These are phyloP conservation scores for Agapanthus africanus DNA, from an alignment of 106 monocot species.

Conservation along the genomic window DNA sequence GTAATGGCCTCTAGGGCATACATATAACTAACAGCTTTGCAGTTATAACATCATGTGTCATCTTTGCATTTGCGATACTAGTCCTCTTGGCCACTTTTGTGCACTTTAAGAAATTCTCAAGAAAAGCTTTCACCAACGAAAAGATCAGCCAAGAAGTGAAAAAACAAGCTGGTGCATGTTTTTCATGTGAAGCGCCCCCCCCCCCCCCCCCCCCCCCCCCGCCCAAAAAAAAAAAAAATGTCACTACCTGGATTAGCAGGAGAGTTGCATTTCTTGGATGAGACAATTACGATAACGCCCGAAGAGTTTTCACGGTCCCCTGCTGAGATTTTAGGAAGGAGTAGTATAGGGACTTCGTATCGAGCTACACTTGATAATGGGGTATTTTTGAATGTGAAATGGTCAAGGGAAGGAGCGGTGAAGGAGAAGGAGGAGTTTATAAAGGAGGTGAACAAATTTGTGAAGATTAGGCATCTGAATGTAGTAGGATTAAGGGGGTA, in stretches of 20 bases:
- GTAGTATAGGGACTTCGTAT: constrained; percentile 97
- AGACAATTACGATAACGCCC: constrained; percentile 78
- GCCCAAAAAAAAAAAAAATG: too few species aligned
- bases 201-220: too few species aligned
- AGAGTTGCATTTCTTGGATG: constrained; percentile 85
- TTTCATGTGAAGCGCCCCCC: constrained; percentile 50
- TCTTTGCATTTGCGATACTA: constrained; percentile 40
- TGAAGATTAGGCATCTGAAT: constrained; percentile 90
- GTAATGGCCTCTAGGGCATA: too few species aligned
- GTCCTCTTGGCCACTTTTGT: constrained; percentile 46
- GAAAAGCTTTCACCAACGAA: constrained; percentile 44
- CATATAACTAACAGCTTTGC: too few species aligned
- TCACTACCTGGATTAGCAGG: constrained; percentile 64
- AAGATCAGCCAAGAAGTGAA: too few species aligned
- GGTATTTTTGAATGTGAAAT: constrained; percentile 81
- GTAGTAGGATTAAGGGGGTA: constrained; percentile 87
- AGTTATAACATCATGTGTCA: constrained; percentile 44
- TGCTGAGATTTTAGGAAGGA: constrained; percentile 89
- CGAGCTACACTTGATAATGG: constrained; percentile 90
- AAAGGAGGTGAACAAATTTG: constrained; percentile 90
- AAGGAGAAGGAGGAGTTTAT: constrained; percentile 90
- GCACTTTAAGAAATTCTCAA: constrained; percentile 53
- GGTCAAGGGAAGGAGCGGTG: constrained; percentile 89
- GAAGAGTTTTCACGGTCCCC: constrained; percentile 89
- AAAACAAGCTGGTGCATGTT: constrained; percentile 21